Evolutionary conservation across 2,329 filamentous ascomycete species (phyloP).

Genomic region (Aureobasidium sp.): DNA sequence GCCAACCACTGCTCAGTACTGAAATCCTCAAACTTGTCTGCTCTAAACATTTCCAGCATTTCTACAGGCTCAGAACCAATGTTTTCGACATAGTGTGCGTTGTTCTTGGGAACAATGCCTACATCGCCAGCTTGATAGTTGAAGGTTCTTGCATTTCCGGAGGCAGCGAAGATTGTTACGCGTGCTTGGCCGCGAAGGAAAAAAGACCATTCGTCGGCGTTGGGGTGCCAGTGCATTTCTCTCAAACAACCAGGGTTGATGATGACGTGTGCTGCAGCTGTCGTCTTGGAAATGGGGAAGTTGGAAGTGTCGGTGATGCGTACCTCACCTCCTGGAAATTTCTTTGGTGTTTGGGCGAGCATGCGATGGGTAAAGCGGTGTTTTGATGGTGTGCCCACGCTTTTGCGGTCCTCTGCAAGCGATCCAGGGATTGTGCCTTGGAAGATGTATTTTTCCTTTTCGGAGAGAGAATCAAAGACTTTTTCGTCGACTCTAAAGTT

Average conservation of each 20-base stretch:
- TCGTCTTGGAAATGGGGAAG: slow-evolving; percentile 65
- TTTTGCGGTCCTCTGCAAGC: slow-evolving; percentile 54
- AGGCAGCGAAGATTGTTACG: slow-evolving; percentile 66
- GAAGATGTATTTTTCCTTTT: slow-evolving; percentile 69
- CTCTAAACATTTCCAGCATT: slow-evolving; percentile 68
- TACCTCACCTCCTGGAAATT: slow-evolving; percentile 62
- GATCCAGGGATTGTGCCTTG: slow-evolving; percentile 58
- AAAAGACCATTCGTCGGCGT: slow-evolving; percentile 46
- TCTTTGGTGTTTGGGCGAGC: slow-evolving; percentile 60
- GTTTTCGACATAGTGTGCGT: slow-evolving; percentile 78
- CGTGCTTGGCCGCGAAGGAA: slow-evolving; percentile 66
- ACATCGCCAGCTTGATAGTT: slow-evolving; percentile 70
- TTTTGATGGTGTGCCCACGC: slow-evolving; percentile 57
- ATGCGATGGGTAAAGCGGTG: slow-evolving; percentile 65
- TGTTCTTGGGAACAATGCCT: slow-evolving; percentile 67
- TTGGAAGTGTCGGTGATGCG: slow-evolving; percentile 70
- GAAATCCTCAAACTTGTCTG: slow-evolving; percentile 53
- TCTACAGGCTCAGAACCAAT: slow-evolving; percentile 68
- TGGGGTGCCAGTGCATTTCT: slow-evolving; percentile 77
- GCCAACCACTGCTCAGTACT: slow-evolving; percentile 63
- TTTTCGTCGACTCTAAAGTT: slow-evolving; percentile 69
- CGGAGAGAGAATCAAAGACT: slow-evolving; percentile 61
- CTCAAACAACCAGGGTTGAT: slow-evolving; percentile 66
- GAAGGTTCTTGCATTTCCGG: slow-evolving; percentile 65
- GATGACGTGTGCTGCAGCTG: slow-evolving; percentile 64